Evolutionary conservation across 2,329 filamentous ascomycete genomes (phyloP).

Genomic region (Arthrocladium fulminans): DNA sequence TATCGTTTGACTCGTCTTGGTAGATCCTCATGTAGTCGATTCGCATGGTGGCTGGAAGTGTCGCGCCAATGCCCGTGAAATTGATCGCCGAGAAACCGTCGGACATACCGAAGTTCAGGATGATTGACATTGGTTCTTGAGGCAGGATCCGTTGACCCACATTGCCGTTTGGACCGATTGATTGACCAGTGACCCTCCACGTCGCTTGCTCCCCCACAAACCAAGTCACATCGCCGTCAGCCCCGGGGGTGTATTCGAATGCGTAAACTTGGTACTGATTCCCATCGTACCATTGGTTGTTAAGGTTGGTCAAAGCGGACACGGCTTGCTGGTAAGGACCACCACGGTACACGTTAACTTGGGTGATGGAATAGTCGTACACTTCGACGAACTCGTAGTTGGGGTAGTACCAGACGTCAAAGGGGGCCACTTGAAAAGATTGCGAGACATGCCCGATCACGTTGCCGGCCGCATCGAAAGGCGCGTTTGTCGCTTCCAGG

Average conservation of each 20-base stretch:
- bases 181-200: conserved; percentile 53
- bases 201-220: conserved; percentile 53
- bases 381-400: conserved; percentile 57
- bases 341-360: conserved; percentile 53
- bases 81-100: conserved; percentile 56
- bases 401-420: conserved; percentile 61
- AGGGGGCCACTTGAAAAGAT: conserved; percentile 59
- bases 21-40: conserved; percentile 65
- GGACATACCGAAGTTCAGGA: conserved; percentile 64
- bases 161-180: conserved; percentile 61
- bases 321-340: conserved; percentile 56
- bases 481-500: conserved; percentile 56
- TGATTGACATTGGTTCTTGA: conserved; percentile 57
- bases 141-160: conserved; percentile 57
- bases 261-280: conserved; percentile 54
- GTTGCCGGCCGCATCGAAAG: conserved; percentile 42
- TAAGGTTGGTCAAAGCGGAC: conserved; percentile 52
- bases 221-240: conserved; percentile 56
- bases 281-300: conserved; percentile 59
- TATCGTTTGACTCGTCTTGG: conserved; percentile 46
- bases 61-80: conserved; percentile 44
- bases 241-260: conserved; percentile 55
- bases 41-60: conserved; percentile 57
- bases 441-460: conserved; percentile 56
- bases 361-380: conserved; percentile 50